These are phyloP conservation scores for Telopea speciosissima DNA, from an alignment of 177 flowering plant species.

Conservation along the genomic window DNA sequence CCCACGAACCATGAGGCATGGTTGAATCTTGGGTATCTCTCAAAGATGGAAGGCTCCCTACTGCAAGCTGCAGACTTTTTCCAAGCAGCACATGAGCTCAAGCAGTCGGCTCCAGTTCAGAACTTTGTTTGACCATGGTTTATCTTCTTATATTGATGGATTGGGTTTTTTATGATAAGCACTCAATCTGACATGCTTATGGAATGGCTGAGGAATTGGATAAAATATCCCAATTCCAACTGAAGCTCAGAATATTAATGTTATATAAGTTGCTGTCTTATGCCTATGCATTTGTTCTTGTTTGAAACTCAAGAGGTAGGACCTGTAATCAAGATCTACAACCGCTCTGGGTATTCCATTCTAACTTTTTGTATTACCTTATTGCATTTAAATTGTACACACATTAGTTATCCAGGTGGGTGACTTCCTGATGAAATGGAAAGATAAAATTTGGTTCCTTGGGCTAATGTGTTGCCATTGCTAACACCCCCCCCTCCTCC, in stretches of 20 bases:
- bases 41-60: constrained; percentile 71
- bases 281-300: background rate
- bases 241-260: too few relatives aligned
- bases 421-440: too few relatives aligned
- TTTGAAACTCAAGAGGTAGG: background rate
- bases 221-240: background rate
- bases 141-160: background rate
- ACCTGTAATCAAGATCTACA: background rate
- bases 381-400: background rate
- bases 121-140: constrained; percentile 31
- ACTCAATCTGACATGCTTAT: background rate
- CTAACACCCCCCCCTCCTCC: too few relatives aligned
- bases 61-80: constrained; percentile 84
- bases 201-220: background rate
- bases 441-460: too few relatives aligned
- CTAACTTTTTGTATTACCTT: background rate
- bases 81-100: constrained; percentile 86
- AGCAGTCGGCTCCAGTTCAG: constrained; percentile 67
- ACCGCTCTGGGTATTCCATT: too few relatives aligned
- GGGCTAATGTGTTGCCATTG: too few relatives aligned
- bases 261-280: too few relatives aligned
- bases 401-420: background rate
- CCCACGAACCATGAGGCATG: constrained; percentile 87
- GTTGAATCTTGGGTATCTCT: constrained; percentile 68
- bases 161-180: background rate